Base-by-base conservation (phyloP, 768 basidiomycete species). In the Pholiota molesta region DNA sequence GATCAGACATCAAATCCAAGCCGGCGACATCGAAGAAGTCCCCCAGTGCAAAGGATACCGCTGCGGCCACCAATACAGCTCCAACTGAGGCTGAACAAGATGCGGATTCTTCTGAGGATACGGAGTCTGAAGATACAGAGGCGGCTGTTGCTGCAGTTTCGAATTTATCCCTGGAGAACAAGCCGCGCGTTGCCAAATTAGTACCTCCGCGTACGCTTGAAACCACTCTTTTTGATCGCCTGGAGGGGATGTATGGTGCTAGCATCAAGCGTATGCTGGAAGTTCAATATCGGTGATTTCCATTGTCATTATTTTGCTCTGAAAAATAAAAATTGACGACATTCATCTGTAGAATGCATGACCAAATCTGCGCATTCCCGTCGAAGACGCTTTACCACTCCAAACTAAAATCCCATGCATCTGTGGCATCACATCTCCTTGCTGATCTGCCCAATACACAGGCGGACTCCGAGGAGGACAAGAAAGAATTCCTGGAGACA, bases 171-270 rank as follows among this genome's bases (percentile, higher is more conserved):
- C 68, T 72, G 60, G 61, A 45, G 52, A 62, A 53, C 23, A 62
- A 54, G 19, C 60, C 70, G 49, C 29, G 64, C 16, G 74, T 92
- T 14, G 47, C 47, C 39, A 71, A 66, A 57, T 62, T 72, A 3
- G 72, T 77, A 23, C 88, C 88, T 2, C 89, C 94, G 1, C 82
- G 82, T 26, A 87, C 93, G 0, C 76, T 99, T 33, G 93, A 95
- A 69, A 89, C 85, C 1, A 99, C 97, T 0, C 79, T 99, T 31
- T 99, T 99, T 66, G 94, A 96, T 65, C 86, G 97, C 21, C 79
- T 99, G 10, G 93, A 98, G 73, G 82, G 79, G 47, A 91, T 97
- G 85, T 96, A 95, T 65, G 95, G 96, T 0, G 75, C 83, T 0
- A 75, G 80, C 3, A 88, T 97, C 73, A 97, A 97, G 70, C 82